phyloP scores from a whole-genome alignment of 1,284 basidiomycete species.

The Inonotus obliquus region DNA sequence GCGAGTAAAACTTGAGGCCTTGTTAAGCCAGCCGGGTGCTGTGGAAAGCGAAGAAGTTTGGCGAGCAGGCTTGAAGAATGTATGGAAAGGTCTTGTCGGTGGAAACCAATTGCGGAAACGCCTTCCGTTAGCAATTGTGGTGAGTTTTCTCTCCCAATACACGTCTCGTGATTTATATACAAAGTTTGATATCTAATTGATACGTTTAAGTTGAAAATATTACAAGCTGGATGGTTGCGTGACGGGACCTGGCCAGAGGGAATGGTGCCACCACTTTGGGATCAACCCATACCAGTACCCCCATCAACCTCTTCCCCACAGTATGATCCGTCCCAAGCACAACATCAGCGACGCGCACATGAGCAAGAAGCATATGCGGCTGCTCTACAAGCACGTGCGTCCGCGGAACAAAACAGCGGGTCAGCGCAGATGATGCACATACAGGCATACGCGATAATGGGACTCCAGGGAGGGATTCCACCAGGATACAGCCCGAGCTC shows the following conservation, averaged over 20 bases:
- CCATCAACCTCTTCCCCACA: constrained; percentile 1
- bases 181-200: neutral
- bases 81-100: constrained; percentile 56
- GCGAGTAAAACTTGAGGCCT: constrained; percentile 46
- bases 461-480: constrained; percentile 6
- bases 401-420: neutral
- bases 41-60: constrained; percentile 50
- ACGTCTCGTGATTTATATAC: neutral
- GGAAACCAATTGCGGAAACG: constrained; percentile 53
- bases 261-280: constrained; percentile 38
- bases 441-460: constrained; percentile 6
- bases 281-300: neutral
- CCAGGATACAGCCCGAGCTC: constrained; percentile 14
- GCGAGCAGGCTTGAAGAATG: constrained; percentile 50
- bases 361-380: constrained; percentile 8
- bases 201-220: constrained; percentile 52
- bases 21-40: constrained; percentile 45
- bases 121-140: constrained; percentile 57
- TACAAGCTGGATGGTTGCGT: constrained; percentile 67
- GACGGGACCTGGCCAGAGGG: constrained; percentile 71
- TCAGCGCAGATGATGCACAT: constrained; percentile 7
- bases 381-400: neutral
- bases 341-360: neutral
- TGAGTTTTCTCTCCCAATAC: constrained; percentile 34
- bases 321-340: neutral